Base-by-base conservation (phyloP, 116 monocot genomes). In the Zostera marina region DNA sequence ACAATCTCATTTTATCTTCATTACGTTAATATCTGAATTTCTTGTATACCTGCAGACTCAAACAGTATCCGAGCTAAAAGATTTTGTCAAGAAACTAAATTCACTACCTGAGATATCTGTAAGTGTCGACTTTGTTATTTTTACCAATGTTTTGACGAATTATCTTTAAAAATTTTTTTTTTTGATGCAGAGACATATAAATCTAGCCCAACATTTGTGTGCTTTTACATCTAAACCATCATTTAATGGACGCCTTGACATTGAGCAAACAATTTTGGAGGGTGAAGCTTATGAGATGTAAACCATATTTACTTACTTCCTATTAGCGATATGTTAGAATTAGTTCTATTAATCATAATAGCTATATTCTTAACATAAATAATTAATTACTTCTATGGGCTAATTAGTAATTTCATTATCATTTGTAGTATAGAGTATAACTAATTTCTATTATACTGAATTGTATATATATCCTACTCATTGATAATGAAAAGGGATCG, bases 231-330 rank as follows among this genome's bases (percentile, higher is more conserved):
- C 87, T 54, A 98, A 98, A 59, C 80, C 98, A 56, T 90, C 98
- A 56, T 98, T 98, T 58, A 85, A 75, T 83, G 81, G 77, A 6
- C 82, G 91, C 54, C 80, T 98, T 61, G 98, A 98, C 71, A 90
- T 98, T 51, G 98, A 98, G 60, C 98, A 98, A 70, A 98, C 98
- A 59, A 79, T 98, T 54, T 53, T 98, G 73, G 98, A 98, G 70
- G 53, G 72, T 16, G 80, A 98, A 60, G 85, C 78, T 51, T 90
- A 75, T 69, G 98, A 98, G 11, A 66, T 76, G 98, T 98, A 78
- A 74, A 48, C 17, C 19, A 48, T 48, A 48, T 48, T 19, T n/a
- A 48, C 4, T 48, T n/a, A n/a, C n/a, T n/a, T n/a, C n/a, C n/a
- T n/a, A n/a, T n/a, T n/a, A n/a, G n/a, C n/a, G n/a, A n/a, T n/a